Evolutionary conservation across 192 early-diverging fungal species (phyloP).

Genomic region (Gaertneriomyces semiglobifer): DNA sequence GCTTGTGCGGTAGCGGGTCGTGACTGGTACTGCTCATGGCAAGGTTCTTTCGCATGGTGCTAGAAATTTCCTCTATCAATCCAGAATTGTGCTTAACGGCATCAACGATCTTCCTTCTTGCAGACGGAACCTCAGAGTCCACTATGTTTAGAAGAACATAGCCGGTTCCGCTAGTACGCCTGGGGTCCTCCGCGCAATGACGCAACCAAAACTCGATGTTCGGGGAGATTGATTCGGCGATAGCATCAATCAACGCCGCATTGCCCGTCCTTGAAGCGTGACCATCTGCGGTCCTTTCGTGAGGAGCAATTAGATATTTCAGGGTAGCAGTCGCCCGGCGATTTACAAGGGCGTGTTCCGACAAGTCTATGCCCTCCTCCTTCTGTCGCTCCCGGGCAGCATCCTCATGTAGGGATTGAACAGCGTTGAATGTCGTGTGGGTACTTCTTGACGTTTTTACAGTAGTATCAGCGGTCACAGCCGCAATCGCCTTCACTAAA

Average conservation of each 20-base stretch:
- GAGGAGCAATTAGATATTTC: conserved; percentile 35
- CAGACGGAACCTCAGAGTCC: conserved; percentile 21
- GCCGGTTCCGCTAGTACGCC: conserved; percentile 33
- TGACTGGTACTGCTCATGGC: too few relatives aligned
- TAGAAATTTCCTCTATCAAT: not conserved
- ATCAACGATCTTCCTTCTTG: conserved; percentile 15
- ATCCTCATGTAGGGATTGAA: conserved; percentile 51
- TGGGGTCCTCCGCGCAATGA: conserved; percentile 32
- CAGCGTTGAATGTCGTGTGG: conserved; percentile 44
- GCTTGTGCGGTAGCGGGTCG: too few relatives aligned
- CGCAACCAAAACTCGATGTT: conserved; percentile 33
- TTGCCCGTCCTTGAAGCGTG: not conserved
- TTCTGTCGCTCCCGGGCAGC: conserved; percentile 36
- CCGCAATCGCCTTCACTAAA: conserved; percentile 28
- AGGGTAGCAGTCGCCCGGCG: conserved; percentile 34
- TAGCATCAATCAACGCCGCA: not conserved
- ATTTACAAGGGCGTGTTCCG: conserved; percentile 35
- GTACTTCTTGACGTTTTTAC: not conserved
- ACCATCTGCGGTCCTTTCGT: conserved; percentile 5
- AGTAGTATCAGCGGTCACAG: conserved; percentile 16
- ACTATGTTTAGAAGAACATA: conserved; percentile 41
- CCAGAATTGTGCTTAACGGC: conserved; percentile 17
- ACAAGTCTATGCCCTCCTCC: conserved; percentile 42
- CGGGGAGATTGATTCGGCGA: conserved; percentile 12
- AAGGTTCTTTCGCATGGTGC: not conserved